Evolutionary conservation across 352 stramenopile genomes (phyloP).

Genomic region (Phytopythium sindhum): DNA sequence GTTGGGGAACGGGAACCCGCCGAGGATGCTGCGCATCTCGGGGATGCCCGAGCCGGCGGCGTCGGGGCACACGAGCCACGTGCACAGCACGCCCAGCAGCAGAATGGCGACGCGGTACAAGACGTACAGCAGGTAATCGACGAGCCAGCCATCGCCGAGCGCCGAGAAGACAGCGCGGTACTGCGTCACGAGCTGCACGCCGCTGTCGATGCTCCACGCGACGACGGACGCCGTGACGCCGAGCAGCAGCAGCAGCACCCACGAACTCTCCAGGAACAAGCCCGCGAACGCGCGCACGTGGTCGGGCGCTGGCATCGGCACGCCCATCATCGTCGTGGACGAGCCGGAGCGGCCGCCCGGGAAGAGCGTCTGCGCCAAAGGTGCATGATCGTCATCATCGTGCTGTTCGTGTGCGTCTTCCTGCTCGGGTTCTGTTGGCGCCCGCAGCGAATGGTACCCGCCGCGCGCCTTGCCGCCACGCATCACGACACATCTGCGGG

Average conservation of each 20-base stretch:
- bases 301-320: slow-evolving; percentile 38
- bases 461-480: not conserved
- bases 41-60: slow-evolving; percentile 71
- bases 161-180: slow-evolving; percentile 37
- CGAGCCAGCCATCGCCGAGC: slow-evolving; percentile 44
- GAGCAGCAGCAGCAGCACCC: slow-evolving; percentile 69
- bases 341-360: not conserved
- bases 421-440: slow-evolving; percentile 18
- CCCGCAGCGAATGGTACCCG: slow-evolving; percentile 19
- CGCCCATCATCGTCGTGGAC: not conserved
- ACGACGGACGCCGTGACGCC: slow-evolving; percentile 48
- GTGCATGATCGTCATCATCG: not conserved
- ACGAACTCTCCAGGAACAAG: slow-evolving; percentile 68
- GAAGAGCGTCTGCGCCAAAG: not conserved
- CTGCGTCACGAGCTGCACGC: slow-evolving; percentile 41
- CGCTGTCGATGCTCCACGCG: slow-evolving; percentile 64
- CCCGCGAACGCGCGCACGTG: slow-evolving; percentile 37
- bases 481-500: slow-evolving; percentile 28
- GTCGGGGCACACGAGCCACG: slow-evolving; percentile 56
- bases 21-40: slow-evolving; percentile 77
- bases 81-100: slow-evolving; percentile 55
- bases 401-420: slow-evolving; percentile 12
- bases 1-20: slow-evolving; percentile 61
- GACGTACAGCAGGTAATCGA: slow-evolving; percentile 60
- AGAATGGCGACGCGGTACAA: slow-evolving; percentile 57